Evolutionary conservation across 768 basidiomycete genomes (phyloP), one percentile per base, ranked within the genome.

Genomic region (Megacollybia marginata): DNA sequence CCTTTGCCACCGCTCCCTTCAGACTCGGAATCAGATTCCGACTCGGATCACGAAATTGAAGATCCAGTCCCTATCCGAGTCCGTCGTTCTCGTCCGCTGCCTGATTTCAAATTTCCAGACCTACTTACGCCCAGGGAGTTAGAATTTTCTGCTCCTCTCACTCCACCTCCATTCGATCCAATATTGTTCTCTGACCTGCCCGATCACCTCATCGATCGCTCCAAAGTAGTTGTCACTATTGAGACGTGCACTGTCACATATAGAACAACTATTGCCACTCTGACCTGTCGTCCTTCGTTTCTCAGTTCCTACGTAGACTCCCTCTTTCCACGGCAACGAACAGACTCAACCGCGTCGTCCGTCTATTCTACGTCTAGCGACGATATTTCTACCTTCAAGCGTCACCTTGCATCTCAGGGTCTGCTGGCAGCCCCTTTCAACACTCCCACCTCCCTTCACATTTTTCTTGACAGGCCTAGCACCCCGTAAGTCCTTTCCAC

Each of bases 391-490:
- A 69, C 75, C 52, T 83, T 87, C 59, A 76, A 73, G 36, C 73
- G 78, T 28, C 86, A 88, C 55, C 76, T 87, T 8, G 65, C 76
- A 12, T 76, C 82, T 7, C 78, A 80, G 48, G 83, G 81, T 6
- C 65, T 79, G 35, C 59, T 83, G 4, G 56, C 71, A 12, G 15
- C 28, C 13, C 15, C 32, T 9, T 12, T 67, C 1, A 73, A 70
- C 20, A 60, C 72, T 2, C 70, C 77, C 5, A 66, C 67, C 34
- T 70, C 64, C 42, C 64, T 90, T 33, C 85, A 89, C 54, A 57
- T 92, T 12, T 92, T 92, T 66, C 69, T 92, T 19, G 89, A 92
- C 60, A 73, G 89, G 20, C 76, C 89, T 1, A 89, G 88, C 56
- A 70, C 80, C 31, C 84, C 89, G 86, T 90, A 65, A 72, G 88